Base-by-base conservation (phyloP, 371 early-diverging fungal species). In the Rhizopus arrhizus region DNA sequence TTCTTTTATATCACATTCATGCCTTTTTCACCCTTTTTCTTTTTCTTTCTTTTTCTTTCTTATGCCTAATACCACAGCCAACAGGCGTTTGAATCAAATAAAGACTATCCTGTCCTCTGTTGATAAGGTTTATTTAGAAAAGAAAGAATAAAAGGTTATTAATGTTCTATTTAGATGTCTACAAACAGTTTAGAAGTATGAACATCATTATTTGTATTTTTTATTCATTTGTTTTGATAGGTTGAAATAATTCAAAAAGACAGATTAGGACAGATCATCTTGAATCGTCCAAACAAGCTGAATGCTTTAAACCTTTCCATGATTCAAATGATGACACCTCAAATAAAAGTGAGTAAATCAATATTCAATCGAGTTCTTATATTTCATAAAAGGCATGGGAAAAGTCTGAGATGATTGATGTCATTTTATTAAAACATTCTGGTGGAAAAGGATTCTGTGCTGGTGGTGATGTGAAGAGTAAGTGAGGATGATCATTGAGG, bases 391-490 rank as follows among this genome's bases (percentile, higher is more conserved):
- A 22, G 22, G 22, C 22, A 2, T 97, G 96, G 96, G 87, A 93
- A 69, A 83, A 89, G 48, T 93, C 94, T 10, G 92, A 95, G 53
- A 77, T 92, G 41, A 89, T 90, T 64, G 95, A 94, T 71, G 86
- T 95, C 38, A 89, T 97, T 59, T 77, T 97, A 41, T 64, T 97
- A 53, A 91, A 91, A 66, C 84, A 87, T 7, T 82, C 80, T 52
- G 91, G 89, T 58, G 84, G 82, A 36, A 83, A 83, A 58, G 97
- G 93, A 3, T 97, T 97, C 72, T 99, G 98, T 73, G 95, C 98
- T 29, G 98, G 99, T 34, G 99, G 98, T 36, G 99, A 99, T 71
- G 95, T 99, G 6, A 92, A 92, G 69, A 70, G 85, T 89, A 78
- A 67, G 63, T 35, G 5, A 5, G 40, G 40, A 40, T 7, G 12